These are phyloP conservation scores for Cudoniella acicularis DNA, from an alignment of 495 filamentous ascomycete genomes.

Conservation along the genomic window DNA sequence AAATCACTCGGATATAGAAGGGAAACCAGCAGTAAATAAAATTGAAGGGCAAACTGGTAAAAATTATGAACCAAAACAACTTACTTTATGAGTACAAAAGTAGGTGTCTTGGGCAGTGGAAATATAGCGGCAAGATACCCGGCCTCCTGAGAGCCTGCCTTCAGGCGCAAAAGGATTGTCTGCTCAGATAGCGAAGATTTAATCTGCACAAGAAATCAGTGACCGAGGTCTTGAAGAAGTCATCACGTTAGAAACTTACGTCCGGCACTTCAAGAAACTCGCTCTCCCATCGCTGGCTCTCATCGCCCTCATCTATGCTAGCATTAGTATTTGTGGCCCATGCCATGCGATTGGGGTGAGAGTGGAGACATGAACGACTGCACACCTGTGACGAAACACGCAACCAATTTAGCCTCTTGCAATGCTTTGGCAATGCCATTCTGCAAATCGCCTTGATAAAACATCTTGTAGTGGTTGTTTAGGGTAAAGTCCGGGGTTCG, in stretches of 20 bases:
- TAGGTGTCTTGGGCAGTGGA: conserved; percentile 67
- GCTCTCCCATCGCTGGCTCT: conserved; percentile 72
- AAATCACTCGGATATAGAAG: no score
- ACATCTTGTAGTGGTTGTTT: conserved; percentile 47
- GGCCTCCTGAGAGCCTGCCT: conserved; percentile 70
- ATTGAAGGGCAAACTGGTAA: neutral
- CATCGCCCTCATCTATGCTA: conserved; percentile 55
- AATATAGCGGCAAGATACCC: conserved; percentile 77
- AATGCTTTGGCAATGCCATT: conserved; percentile 74
- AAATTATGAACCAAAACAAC: conserved; percentile 2
- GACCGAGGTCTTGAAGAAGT: no score
- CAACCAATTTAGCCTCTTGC: conserved; percentile 58
- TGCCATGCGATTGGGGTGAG: conserved; percentile 11
- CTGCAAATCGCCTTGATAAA: conserved; percentile 74
- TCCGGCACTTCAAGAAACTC: conserved; percentile 62
- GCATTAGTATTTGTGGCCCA: neutral
- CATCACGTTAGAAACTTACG: conserved; percentile 34
- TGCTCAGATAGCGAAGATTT: conserved; percentile 47
- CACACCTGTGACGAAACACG: conserved; percentile 61
- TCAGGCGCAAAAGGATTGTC: conserved; percentile 65
- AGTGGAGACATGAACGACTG: conserved; percentile 6
- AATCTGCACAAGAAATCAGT: no score
- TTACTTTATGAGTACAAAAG: conserved; percentile 64
- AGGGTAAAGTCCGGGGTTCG: neutral
- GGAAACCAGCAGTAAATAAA: no score